These are phyloP conservation scores for Colletotrichum sp. DNA, from an alignment of 2,329 filamentous ascomycete genomes.

Conservation along the genomic window DNA sequence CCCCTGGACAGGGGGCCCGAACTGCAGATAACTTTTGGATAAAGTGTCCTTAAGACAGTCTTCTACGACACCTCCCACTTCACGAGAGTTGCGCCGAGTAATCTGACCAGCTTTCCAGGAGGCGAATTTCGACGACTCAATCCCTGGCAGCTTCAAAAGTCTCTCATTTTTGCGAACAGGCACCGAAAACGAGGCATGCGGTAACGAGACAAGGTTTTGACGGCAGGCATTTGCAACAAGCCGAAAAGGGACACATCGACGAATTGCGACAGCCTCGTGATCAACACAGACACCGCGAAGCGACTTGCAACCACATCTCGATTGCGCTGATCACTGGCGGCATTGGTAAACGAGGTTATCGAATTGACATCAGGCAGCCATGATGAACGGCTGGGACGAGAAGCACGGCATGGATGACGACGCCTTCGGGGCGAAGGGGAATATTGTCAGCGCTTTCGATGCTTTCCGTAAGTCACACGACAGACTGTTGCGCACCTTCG, in stretches of 20 bases:
- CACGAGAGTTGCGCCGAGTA: conserved; percentile 14
- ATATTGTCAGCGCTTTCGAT: conserved; percentile 87
- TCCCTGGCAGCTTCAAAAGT: not conserved
- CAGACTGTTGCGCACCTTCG: not conserved
- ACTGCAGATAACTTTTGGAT: conserved; percentile 22
- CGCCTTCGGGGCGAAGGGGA: conserved; percentile 76
- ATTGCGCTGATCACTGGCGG: not conserved
- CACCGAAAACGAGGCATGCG: conserved; percentile 10
- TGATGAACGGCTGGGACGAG: conserved; percentile 82
- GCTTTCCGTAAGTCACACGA: conserved; percentile 79
- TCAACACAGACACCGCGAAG: not conserved
- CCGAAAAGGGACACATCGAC: not conserved
- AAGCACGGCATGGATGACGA: conserved; percentile 73
- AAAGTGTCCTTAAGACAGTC: conserved; percentile 23
- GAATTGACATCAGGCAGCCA: not conserved
- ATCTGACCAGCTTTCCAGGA: conserved; percentile 6
- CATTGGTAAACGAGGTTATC: not conserved
- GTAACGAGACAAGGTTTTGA: not conserved
- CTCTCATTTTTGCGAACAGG: not conserved
- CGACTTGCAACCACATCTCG: not conserved
- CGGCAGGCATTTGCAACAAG: conserved; percentile 18
- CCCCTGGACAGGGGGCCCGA: conserved; percentile 14
- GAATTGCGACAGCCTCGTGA: not conserved
- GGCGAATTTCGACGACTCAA: not conserved
- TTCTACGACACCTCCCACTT: not conserved